A percentile compares a stretch with the other conserved stretches of the same genome.
Evolutionary conservation across 2,329 filamentous ascomycete genomes (phyloP).

Genomic region (Pestalotiopsis sp.): DNA sequence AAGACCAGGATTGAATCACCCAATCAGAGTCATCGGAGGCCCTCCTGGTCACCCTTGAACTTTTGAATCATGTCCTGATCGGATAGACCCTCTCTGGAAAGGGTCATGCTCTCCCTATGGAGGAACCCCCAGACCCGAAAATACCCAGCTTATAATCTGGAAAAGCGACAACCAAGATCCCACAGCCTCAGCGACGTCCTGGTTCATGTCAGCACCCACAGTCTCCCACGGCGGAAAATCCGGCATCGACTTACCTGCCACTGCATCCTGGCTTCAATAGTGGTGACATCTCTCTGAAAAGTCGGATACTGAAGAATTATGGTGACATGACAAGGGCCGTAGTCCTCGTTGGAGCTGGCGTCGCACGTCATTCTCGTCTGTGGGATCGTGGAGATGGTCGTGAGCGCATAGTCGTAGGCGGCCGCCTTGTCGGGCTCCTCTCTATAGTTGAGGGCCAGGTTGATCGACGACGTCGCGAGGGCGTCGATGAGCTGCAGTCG

Average conservation of each 20-base stretch:
- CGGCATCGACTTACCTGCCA: not conserved
- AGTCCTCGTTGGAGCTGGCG: not conserved
- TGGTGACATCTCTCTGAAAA: not conserved
- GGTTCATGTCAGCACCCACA: not conserved
- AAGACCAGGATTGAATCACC: no score
- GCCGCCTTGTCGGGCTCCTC: not conserved
- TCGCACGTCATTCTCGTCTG: not conserved
- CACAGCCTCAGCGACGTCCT: constrained; percentile 4
- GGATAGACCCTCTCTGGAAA: not conserved
- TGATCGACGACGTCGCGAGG: not conserved
- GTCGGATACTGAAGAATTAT: not conserved
- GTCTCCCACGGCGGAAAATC: not conserved
- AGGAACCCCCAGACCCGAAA: not conserved
- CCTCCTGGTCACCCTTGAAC: not conserved
- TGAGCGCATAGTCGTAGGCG: constrained; percentile 8
- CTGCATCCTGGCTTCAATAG: not conserved
- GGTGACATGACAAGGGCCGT: not conserved
- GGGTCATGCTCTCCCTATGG: not conserved
- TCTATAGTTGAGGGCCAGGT: not conserved
- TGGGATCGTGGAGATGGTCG: not conserved
- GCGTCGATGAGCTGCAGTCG: constrained; percentile 3
- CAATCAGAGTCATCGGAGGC: no score
- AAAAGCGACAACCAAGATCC: constrained; percentile 11
- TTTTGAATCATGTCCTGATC: not conserved
- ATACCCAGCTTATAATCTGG: constrained; percentile 5